Evolutionary conservation across 2,329 filamentous ascomycete species (phyloP).

Genomic region (Talaromyces sp.): DNA sequence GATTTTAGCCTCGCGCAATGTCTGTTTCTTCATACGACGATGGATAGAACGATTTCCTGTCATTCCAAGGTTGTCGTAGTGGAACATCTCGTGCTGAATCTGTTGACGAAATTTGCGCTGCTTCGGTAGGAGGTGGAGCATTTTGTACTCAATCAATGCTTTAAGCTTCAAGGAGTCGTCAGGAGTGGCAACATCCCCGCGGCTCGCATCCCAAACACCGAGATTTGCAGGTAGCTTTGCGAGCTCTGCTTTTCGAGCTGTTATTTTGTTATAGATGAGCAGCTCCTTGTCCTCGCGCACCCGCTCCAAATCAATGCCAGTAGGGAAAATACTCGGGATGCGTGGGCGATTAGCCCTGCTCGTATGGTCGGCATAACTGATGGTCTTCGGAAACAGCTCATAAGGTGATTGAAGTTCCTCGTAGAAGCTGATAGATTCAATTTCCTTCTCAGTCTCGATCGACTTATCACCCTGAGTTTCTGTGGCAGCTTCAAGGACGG

Average conservation of each 20-base stretch:
- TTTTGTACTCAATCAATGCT: constrained; percentile 93
- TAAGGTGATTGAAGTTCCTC: constrained; percentile 75
- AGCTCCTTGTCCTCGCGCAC: constrained; percentile 82
- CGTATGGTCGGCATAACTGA: constrained; percentile 77
- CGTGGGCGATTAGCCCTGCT: constrained; percentile 72
- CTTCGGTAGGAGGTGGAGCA: constrained; percentile 79
- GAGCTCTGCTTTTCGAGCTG: constrained; percentile 76
- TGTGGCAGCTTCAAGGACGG: constrained; percentile 33
- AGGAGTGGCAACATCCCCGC: constrained; percentile 63
- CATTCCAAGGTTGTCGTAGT: constrained; percentile 95
- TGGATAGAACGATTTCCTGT: constrained; percentile 90
- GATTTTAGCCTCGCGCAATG: constrained; percentile 87
- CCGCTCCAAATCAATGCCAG: constrained; percentile 82
- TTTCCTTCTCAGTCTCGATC: constrained; percentile 22
- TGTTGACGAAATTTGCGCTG: constrained; percentile 82
- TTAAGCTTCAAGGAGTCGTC: constrained; percentile 84
- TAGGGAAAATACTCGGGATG: constrained; percentile 83
- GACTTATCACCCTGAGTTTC: constrained; percentile 37
- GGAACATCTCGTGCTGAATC: constrained; percentile 86
- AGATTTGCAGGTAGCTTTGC: constrained; percentile 81
- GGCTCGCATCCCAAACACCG: constrained; percentile 75
- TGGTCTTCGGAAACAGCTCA: constrained; percentile 52
- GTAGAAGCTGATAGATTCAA: constrained; percentile 49
- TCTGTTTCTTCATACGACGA: constrained; percentile 95
- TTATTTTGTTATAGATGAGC: constrained; percentile 85